Evolutionary conservation across 331 rosid species (phyloP), one percentile per base, ranked within the genome.

Genomic region (Malus hybrid): DNA sequence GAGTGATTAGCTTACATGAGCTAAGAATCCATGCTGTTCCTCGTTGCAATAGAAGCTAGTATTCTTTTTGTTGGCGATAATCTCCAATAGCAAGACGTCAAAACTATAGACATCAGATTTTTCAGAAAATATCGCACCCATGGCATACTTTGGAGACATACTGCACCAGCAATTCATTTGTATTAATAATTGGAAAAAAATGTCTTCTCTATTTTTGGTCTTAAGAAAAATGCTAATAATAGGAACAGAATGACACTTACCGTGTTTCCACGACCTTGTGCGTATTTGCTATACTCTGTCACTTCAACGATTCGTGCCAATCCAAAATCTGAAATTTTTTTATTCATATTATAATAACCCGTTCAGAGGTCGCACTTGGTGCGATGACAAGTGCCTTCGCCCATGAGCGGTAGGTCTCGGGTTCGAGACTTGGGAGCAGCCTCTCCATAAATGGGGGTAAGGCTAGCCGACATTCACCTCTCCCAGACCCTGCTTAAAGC

Each of bases 81-180:
- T 70, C 76, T 80, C 85, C 24, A 84, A 46, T 5, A 80, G 22
- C 57, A 84, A 50, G 16, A 84, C 78, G 2, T 85, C 87, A 20
- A 80, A 84, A 54, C 87, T 80, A 56, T 64, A 84, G 2, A 84
- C 85, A 14, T 80, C 85, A 33, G 87, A 84, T 59, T 84, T 80
- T 48, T 71, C 80, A 62, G 15, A 19, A 59, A 59, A 59, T 29
- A 73, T 57, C 44, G 81, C 85, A 18, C 72, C 78, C 82, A 84
- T 77, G 65, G 80, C 83, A 48, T 84, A 72, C 57, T 73, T 76
- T 0, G 69, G 77, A 69, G 71, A 73, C 73, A 82, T 73, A 6
- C 77, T 82, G 60, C 74, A 74, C 9, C 15, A 0, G 6, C 52
- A 76, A 36, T 10, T 1, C 16, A 12, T 48, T 31, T 31, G 64